A percentile compares a stretch with the other conserved stretches of the same genome.
Evolutionary conservation across 306 rosid species (phyloP).

Genomic region (Fagus crenata): DNA sequence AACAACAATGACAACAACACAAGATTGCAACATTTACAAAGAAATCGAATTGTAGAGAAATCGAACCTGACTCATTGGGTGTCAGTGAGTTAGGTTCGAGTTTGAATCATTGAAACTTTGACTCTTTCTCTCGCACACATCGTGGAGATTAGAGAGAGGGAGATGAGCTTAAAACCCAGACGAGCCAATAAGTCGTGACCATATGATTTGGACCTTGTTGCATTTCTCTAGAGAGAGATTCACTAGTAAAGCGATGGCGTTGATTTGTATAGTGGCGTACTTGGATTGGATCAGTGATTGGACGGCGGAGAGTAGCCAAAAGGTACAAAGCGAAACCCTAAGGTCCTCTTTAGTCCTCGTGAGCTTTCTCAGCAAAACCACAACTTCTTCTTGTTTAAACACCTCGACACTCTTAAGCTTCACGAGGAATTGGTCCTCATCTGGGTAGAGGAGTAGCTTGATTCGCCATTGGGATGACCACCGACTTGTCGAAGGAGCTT

Average conservation of each 20-base stretch:
- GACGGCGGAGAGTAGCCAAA: constrained; percentile 49
- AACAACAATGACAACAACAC: too few relatives aligned
- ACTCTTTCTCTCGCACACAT: too few relatives aligned
- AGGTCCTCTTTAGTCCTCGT: constrained; percentile 57
- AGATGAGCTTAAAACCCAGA: too few relatives aligned
- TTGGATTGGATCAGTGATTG: constrained; percentile 48
- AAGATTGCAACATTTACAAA: too few relatives aligned
- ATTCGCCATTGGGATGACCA: constrained; percentile 36
- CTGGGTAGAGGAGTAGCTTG: constrained; percentile 54
- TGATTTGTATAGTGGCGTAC: constrained; percentile 60
- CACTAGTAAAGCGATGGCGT: constrained; percentile 77
- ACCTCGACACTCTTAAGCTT: constrained; percentile 54
- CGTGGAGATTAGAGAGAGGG: too few relatives aligned
- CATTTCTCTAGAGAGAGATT: constrained; percentile 77
- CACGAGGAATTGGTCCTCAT: constrained; percentile 39
- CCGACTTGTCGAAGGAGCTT: constrained; percentile 56
- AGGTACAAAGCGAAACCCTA: constrained; percentile 61
- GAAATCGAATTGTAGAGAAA: too few relatives aligned
- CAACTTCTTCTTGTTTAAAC: constrained; percentile 74
- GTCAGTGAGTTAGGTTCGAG: too few relatives aligned
- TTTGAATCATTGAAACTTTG: too few relatives aligned
- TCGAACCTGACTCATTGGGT: too few relatives aligned
- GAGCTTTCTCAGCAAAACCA: constrained; percentile 49
- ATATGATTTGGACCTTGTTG: constrained; percentile 80
- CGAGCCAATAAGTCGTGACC: constrained; percentile 43